Base-by-base conservation (phyloP, 768 basidiomycete species). In the Suillus lakei region DNA sequence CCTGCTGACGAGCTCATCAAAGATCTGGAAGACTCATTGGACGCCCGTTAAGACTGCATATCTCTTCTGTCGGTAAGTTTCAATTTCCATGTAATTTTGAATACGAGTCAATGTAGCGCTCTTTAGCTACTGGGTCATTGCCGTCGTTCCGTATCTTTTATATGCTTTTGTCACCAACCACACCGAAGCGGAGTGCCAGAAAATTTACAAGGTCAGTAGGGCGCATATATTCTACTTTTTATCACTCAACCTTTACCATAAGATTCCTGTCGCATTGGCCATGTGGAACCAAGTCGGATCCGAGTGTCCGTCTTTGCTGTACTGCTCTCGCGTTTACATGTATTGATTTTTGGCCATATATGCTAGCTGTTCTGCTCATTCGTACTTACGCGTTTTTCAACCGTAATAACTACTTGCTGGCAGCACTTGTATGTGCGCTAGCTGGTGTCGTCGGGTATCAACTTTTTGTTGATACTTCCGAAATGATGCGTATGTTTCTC, bases 231-330 rank as follows among this genome's bases (percentile, higher is more conserved):
- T 34, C 7, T 28, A 4, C 13, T 10, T 6, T 32, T 44, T 56
- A 6, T 61, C 55, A 39, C 62, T 43, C n/a, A 12, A 32, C 44
- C 36, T 34, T 32, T 64, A 26, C 63, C 56, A 2, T 23, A 67
- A 93, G 91, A 87, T 92, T 61, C 92, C 92, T 6, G 92, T 93
- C 64, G 88, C 88, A 7, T 83, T 93, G 58, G 91, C 91, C 21
- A 90, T 92, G 87, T 93, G 91, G 91, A 93, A 93, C 71, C 92
- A 93, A 84, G 91, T 92, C 62, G 88, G 90, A 53, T 91, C 91
- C 55, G 90, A 93, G 80, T 88, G 90, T 89, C 67, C 66, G 83
- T 78, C 60, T 18, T 44, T 50, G 12, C 30, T 30, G 3, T 59
- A 18, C 38, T 39, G 51, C 30, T 39, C 53, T 55, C 23, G 34